Conservation (phyloP, 441 rosid species). For the Populus hybrid region DNA sequence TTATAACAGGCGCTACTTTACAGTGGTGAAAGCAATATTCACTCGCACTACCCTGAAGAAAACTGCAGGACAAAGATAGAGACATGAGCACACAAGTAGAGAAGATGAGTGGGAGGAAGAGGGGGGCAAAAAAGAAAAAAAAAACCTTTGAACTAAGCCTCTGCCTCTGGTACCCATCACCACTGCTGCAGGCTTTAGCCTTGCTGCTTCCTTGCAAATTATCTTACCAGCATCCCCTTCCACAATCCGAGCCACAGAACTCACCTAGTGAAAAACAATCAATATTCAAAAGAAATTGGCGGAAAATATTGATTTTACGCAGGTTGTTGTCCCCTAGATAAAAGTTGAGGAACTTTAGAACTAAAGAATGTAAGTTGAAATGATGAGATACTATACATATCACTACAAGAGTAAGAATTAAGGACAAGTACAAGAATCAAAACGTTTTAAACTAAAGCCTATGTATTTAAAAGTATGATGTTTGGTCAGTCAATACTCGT, state of each 20-base stretch:
- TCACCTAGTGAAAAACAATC: conserved; percentile 40
- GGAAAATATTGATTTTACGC: not conserved
- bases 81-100: not conserved
- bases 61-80: conserved; percentile 34
- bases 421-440: not conserved
- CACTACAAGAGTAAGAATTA: not conserved
- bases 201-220: conserved; percentile 82
- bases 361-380: not conserved
- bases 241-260: conserved; percentile 57
- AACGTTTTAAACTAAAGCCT: not conserved
- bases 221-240: conserved; percentile 79
- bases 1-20: conserved; percentile 70
- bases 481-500: not conserved
- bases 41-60: conserved; percentile 79
- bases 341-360: not conserved
- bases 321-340: not conserved
- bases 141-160: conserved; percentile 70
- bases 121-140: not conserved
- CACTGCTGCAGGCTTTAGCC: conserved; percentile 75
- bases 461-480: not conserved
- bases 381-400: not conserved
- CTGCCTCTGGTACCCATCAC: conserved; percentile 87
- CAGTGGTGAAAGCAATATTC: conserved; percentile 85
- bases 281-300: not conserved
- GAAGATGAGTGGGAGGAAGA: not conserved